These are phyloP conservation scores for Macrolepiota dolichaula DNA, from an alignment of 768 basidiomycete genomes.

Conservation along the genomic window DNA sequence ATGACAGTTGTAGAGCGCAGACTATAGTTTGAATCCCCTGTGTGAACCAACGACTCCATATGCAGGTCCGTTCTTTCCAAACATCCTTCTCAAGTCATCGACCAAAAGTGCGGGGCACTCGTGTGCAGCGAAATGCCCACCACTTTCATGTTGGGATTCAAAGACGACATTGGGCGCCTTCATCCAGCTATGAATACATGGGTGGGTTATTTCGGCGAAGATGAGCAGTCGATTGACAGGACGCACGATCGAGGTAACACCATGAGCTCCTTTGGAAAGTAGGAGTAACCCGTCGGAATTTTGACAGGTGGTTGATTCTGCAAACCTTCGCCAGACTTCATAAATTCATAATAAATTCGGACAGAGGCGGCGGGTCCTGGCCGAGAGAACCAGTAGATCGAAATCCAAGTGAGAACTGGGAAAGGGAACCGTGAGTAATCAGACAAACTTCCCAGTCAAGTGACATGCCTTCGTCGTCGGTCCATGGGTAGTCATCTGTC, in stretches of 20 bases:
- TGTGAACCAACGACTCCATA: constrained; percentile 44
- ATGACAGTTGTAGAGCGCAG: too few species aligned
- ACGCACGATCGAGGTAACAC: constrained; percentile 28
- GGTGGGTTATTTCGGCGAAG: not conserved
- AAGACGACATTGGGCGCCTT: constrained; percentile 38
- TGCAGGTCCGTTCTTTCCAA: constrained; percentile 47
- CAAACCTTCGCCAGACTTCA: constrained; percentile 13
- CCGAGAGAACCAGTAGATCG: constrained; percentile 56
- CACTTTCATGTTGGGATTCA: constrained; percentile 41
- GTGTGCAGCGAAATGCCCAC: constrained; percentile 59
- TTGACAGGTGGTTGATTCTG: constrained; percentile 8
- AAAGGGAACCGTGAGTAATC: not conserved
- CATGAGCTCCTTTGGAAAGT: constrained; percentile 48
- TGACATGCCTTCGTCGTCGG: constrained; percentile 46
- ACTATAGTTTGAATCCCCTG: constrained; percentile 27
- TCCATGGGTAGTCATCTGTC: constrained; percentile 52
- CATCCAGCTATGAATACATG: constrained; percentile 36
- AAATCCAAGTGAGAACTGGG: constrained; percentile 56
- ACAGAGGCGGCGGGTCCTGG: constrained; percentile 55
- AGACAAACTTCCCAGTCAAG: not conserved
- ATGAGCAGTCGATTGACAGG: not conserved
- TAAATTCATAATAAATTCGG: constrained; percentile 55
- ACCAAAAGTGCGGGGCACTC: constrained; percentile 48
- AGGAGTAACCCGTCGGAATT: constrained; percentile 47
- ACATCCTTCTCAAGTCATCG: constrained; percentile 53